Evolutionary conservation across 108 stramenopile species (phyloP).

Genomic region (Skeletonema tropicum): DNA sequence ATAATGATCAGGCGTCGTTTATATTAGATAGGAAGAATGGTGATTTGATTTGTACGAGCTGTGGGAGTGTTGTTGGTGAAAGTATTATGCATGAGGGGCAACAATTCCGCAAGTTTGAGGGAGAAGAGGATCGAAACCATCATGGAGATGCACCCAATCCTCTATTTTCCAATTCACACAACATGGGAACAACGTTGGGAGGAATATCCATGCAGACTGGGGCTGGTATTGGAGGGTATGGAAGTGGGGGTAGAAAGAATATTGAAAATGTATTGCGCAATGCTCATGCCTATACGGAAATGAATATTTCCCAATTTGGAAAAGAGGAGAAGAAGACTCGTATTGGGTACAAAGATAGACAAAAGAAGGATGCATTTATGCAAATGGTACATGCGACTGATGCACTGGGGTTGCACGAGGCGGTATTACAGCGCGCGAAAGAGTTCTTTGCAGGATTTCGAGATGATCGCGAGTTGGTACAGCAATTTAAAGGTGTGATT

Average conservation of each 20-base stretch:
- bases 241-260: slow-evolving; percentile 48
- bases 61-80: slow-evolving; percentile 85
- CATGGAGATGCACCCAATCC: slow-evolving; percentile 88
- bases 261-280: slow-evolving; percentile 80
- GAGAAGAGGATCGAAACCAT: slow-evolving; percentile 90
- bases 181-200: slow-evolving; percentile 79
- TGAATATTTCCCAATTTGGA: slow-evolving; percentile 88
- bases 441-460: slow-evolving; percentile 91
- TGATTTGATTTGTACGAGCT: slow-evolving; percentile 81
- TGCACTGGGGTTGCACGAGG: slow-evolving; percentile 83
- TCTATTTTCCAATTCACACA: slow-evolving; percentile 78
- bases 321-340: slow-evolving; percentile 87
- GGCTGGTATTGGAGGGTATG: slow-evolving; percentile 75
- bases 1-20: slow-evolving; percentile 83
- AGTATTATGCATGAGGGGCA: slow-evolving; percentile 89
- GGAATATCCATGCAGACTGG: slow-evolving; percentile 67
- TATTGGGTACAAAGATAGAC: slow-evolving; percentile 89
- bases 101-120: slow-evolving; percentile 89
- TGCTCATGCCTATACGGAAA: slow-evolving; percentile 81
- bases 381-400: slow-evolving; percentile 85
- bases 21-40: slow-evolving; percentile 86
- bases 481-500: slow-evolving; percentile 76
- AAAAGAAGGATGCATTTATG: slow-evolving; percentile 72
- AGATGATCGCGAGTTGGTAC: slow-evolving; percentile 90
- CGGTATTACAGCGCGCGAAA: slow-evolving; percentile 83